A percentile compares a stretch with the other conserved stretches of the same genome.
Conservation (phyloP, 768 basidiomycete species). For the Tephrocybe sp. region DNA sequence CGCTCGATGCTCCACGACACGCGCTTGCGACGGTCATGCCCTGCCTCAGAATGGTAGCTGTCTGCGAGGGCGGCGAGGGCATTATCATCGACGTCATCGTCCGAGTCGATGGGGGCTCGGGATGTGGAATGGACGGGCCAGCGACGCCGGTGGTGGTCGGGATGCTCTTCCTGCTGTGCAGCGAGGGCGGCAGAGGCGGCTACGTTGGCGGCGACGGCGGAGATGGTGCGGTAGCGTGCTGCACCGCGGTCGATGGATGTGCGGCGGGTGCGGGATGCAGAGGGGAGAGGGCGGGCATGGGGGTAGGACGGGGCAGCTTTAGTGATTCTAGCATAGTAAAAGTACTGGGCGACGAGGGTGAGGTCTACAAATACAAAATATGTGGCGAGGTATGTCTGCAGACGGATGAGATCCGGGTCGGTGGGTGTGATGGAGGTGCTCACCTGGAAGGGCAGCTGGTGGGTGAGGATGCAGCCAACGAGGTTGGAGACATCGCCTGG, state of each 20-base stretch:
- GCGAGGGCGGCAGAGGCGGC: constrained; percentile 71
- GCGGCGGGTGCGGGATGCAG: constrained; percentile 42
- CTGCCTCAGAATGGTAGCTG: constrained; percentile 77
- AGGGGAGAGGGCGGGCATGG: constrained; percentile 42
- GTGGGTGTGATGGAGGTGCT: constrained; percentile 20
- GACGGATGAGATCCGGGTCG: constrained; percentile 7
- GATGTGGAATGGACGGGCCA: constrained; percentile 27
- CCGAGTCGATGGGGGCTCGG: constrained; percentile 16
- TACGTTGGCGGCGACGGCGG: constrained; percentile 69
- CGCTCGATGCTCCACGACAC: constrained; percentile 72
- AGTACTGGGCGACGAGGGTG: constrained; percentile 73
- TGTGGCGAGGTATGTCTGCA: constrained; percentile 82
- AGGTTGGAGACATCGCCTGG: constrained; percentile 92
- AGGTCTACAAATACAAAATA: constrained; percentile 90
- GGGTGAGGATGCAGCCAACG: constrained; percentile 86
- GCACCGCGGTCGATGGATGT: constrained; percentile 51
- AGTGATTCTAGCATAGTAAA: constrained; percentile 61
- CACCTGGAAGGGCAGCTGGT: constrained; percentile 95
- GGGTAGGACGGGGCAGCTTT: constrained; percentile 29
- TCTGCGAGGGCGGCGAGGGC: constrained; percentile 61
- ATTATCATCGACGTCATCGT: constrained; percentile 51
- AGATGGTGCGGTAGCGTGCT: constrained; percentile 68
- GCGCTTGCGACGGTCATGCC: constrained; percentile 47
- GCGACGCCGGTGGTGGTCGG: constrained; percentile 26
- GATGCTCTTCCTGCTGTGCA: constrained; percentile 57